A percentile compares a stretch with the other conserved stretches of the same genome.
Evolutionary conservation across 2,329 filamentous ascomycete genomes (phyloP).

Genomic region (Fusarium udum): DNA sequence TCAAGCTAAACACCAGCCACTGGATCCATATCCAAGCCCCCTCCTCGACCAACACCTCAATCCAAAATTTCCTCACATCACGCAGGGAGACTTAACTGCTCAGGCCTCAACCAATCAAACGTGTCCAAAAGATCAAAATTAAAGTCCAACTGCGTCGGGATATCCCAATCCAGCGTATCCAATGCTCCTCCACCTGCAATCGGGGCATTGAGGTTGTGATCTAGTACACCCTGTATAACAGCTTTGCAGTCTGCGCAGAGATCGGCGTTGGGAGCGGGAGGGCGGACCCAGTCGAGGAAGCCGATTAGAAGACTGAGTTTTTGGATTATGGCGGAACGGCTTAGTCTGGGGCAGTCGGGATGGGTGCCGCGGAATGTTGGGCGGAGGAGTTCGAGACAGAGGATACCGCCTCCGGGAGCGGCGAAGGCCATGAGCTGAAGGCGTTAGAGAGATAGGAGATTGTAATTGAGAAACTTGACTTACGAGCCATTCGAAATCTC

Average conservation of each 20-base stretch:
- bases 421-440: conserved; percentile 59
- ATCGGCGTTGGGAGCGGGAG: conserved; percentile 58
- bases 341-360: conserved; percentile 49
- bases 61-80: conserved; percentile 34
- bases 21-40: conserved; percentile 48
- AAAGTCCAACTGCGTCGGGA: conserved; percentile 48
- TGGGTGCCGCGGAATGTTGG: conserved; percentile 51
- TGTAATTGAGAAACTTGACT: too few relatives aligned
- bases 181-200: conserved; percentile 35
- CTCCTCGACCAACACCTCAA: conserved; percentile 35
- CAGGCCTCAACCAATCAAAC: conserved; percentile 56
- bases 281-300: conserved; percentile 61
- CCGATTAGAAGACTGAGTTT: conserved; percentile 61
- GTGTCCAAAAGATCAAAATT: conserved; percentile 61
- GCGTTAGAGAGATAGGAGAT: too few relatives aligned
- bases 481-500: conserved; percentile 62
- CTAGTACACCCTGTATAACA: conserved; percentile 61
- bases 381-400: conserved; percentile 60
- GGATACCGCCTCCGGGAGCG: conserved; percentile 59
- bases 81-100: neutral
- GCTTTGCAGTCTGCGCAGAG: conserved; percentile 57
- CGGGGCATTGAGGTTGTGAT: conserved; percentile 57
- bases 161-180: conserved; percentile 49
- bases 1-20: conserved; percentile 47
- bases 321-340: conserved; percentile 60